Conservation (phyloP, 768 basidiomycete species). For the Naganishia onofrii region DNA sequence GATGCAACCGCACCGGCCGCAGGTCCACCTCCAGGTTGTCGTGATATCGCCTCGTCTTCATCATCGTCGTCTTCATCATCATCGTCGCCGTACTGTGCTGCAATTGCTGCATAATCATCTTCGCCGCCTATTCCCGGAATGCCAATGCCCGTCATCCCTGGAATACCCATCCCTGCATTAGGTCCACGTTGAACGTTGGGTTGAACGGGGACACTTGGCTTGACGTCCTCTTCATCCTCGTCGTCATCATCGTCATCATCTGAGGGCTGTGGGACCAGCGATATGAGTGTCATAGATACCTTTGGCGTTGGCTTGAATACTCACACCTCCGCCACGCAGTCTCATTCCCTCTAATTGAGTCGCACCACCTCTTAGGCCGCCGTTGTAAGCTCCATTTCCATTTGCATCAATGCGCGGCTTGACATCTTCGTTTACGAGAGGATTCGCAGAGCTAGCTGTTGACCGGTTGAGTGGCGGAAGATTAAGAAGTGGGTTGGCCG, state of each 20-base stretch:
- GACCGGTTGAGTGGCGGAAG: not conserved
- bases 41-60: conserved; percentile 9
- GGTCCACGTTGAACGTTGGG: conserved; percentile 10
- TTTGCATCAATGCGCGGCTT: conserved; percentile 40
- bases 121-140: conserved; percentile 13
- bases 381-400: conserved; percentile 26
- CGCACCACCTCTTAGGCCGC: conserved; percentile 25
- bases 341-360: not conserved
- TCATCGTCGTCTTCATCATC: conserved; percentile 33
- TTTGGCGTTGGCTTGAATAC: not conserved
- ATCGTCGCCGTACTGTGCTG: conserved; percentile 21
- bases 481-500: conserved; percentile 1
- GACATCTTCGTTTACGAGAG: not conserved
- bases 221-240: conserved; percentile 27
- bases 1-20: conserved; percentile 10
- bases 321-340: conserved; percentile 19
- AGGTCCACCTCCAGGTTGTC: conserved; percentile 8
- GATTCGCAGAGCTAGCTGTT: conserved; percentile 5
- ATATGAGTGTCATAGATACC: not conserved
- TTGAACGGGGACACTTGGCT: not conserved
- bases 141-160: conserved; percentile 2
- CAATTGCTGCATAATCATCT: conserved; percentile 18
- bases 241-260: conserved; percentile 32
- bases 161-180: not conserved
- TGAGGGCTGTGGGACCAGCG: not conserved